Conservation (phyloP, 768 basidiomycete genomes). For the Pleurotus giganteus region DNA sequence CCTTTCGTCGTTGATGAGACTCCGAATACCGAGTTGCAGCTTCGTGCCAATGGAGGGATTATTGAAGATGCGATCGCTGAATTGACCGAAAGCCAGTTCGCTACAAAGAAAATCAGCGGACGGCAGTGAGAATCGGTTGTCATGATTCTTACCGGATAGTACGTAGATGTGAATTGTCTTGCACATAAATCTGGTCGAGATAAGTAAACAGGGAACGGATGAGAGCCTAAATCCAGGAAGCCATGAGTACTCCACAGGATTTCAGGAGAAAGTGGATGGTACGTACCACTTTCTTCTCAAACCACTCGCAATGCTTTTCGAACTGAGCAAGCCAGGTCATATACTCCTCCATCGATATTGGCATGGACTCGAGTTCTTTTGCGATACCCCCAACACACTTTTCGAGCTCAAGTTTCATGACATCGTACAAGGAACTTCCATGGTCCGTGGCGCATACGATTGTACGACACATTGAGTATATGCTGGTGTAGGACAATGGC, state of each 20-base stretch:
- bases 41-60: conserved; percentile 50
- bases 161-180: conserved; percentile 31
- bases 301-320: conserved; percentile 58
- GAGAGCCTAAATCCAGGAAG: conserved; percentile 39
- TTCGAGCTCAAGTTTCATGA: conserved; percentile 60
- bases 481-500: conserved; percentile 50
- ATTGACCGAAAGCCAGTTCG: conserved; percentile 56
- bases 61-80: conserved; percentile 50
- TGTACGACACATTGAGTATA: conserved; percentile 57
- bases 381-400: conserved; percentile 43
- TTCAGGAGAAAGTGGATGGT: background rate
- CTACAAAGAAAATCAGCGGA: conserved; percentile 28
- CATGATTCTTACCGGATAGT: conserved; percentile 44
- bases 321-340: conserved; percentile 61
- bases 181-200: conserved; percentile 67
- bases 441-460: conserved; percentile 50
- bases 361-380: conserved; percentile 28
- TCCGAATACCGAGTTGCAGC: conserved; percentile 28
- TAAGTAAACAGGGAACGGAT: conserved; percentile 66
- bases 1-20: background rate
- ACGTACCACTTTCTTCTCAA: conserved; percentile 62
- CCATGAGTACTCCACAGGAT: background rate
- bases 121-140: background rate
- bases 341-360: conserved; percentile 22
- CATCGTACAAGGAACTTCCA: conserved; percentile 59